Base-by-base conservation (phyloP, 106 monocot species). In the Dactylorhiza incarnata region DNA sequence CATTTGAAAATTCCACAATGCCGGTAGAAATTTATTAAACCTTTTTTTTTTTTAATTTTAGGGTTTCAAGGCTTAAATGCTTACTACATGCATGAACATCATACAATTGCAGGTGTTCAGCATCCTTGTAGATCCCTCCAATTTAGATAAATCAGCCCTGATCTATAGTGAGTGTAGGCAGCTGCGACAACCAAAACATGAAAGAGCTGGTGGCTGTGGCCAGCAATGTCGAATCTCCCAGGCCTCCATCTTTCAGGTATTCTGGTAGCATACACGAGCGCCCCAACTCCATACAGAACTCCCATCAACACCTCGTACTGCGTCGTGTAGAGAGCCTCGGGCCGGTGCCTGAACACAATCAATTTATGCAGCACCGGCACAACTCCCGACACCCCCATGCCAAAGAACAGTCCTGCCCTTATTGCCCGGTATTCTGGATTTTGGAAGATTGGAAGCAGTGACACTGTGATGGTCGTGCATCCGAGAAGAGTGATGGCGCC, bases 161-260 rank as follows among this genome's bases (percentile, higher is more conserved):
- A 88, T 45, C 61, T 81, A 70, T 94, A 94, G 75, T 94, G 99
- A 12, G 88, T 88, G 58, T 68, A 94, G 20, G 99, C 99, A 29
- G 78, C 99, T 2, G 92, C 94, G 56, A 99, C 99, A 48, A 99
- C 99, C 52, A 99, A 80, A 23, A 99, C 78, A 78, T 99, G 99
- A 70, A 99, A 99, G 20, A 99, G 82, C 83, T 99, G 99, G 78
- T 99, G 99, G 52, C 94, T 99, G 44, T 99, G 91, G 20, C 99
- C 92, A 0, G 94, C 99, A 61, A 99, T 87, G 75, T 99, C 94
- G 61, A 99, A 99, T 49, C 78, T 94, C 37, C 99, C 99, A 0
- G 99, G 99, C 81, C 70, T 94, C 99, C 94, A 94, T 48, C 94
- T 76, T 66, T 94, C 94, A 6, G 92, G 94, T 20, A 99, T 84